These are phyloP conservation scores for Aspergillus nanangensis DNA, from an alignment of 495 filamentous ascomycete species.

Conservation along the genomic window DNA sequence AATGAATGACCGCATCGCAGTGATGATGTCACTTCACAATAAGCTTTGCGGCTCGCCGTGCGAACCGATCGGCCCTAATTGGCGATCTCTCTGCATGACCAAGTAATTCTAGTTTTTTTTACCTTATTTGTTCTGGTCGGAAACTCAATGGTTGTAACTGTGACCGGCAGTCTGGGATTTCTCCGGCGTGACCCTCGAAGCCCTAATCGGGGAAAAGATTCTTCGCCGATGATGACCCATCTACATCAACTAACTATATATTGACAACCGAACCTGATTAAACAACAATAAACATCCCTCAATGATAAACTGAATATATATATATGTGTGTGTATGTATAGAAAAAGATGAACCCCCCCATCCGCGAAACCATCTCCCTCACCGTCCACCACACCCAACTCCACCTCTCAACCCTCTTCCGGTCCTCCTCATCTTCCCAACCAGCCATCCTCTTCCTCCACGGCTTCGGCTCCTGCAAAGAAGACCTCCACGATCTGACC, in stretches of 20 bases:
- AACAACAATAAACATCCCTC: no score
- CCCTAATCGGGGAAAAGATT: not conserved
- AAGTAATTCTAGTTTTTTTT: no score
- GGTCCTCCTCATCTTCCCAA: conserved; percentile 5
- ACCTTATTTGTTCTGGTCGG: no score
- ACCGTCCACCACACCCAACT: conserved; percentile 3
- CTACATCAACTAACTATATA: no score
- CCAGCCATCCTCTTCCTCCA: conserved; percentile 23
- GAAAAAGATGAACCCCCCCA: not conserved
- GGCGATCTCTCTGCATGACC: not conserved
- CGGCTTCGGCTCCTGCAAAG: conserved; percentile 30
- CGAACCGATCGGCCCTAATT: not conserved
- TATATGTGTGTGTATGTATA: no score
- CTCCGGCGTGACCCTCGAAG: not conserved
- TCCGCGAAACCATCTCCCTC: not conserved
- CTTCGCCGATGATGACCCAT: no score
- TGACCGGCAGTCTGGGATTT: no score
- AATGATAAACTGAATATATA: no score
- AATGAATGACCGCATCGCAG: not conserved
- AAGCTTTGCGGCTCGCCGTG: not conserved
- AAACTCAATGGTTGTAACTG: no score
- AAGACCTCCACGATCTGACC: conserved; percentile 22
- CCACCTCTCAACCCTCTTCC: conserved; percentile 18
- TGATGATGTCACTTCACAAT: not conserved
- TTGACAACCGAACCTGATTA: no score